These are phyloP conservation scores for Lasiosphaeria miniovina DNA, from an alignment of 495 filamentous ascomycete species.

Conservation along the genomic window DNA sequence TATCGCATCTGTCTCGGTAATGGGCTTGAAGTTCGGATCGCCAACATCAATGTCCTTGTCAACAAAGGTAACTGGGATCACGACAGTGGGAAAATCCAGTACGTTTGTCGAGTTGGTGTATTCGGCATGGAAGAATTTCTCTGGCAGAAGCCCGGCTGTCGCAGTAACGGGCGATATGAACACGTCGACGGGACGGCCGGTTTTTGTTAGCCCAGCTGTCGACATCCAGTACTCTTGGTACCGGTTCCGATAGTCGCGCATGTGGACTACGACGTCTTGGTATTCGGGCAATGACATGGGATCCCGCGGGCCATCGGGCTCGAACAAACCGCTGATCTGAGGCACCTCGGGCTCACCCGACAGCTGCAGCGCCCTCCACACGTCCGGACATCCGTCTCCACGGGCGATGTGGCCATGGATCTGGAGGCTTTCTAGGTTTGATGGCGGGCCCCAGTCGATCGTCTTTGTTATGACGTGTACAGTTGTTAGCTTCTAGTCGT, in stretches of 20 bases:
- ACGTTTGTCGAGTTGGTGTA: slow-evolving; percentile 35
- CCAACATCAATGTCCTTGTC: slow-evolving; percentile 32
- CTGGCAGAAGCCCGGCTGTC: slow-evolving; percentile 33
- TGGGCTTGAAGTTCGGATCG: slow-evolving; percentile 5
- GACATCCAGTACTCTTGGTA: slow-evolving; percentile 17
- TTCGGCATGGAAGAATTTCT: slow-evolving; percentile 34
- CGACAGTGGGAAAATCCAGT: slow-evolving; percentile 40
- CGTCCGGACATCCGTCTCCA: slow-evolving; percentile 39
- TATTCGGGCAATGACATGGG: slow-evolving; percentile 40
- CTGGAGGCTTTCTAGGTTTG: slow-evolving; percentile 32
- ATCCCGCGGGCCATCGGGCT: slow-evolving; percentile 27
- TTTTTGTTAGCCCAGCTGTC: not conserved
- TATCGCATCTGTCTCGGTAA: slow-evolving; percentile 5
- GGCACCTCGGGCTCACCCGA: slow-evolving; percentile 46
- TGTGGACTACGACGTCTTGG: slow-evolving; percentile 19
- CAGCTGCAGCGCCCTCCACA: slow-evolving; percentile 37
- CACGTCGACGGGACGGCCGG: slow-evolving; percentile 16
- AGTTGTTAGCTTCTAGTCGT: not conserved
- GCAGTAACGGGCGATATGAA: slow-evolving; percentile 41
- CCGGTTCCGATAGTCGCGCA: slow-evolving; percentile 11
- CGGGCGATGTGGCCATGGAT: slow-evolving; percentile 28
- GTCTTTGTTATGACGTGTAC: not conserved
- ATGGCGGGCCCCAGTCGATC: slow-evolving; percentile 41
- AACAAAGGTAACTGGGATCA: slow-evolving; percentile 41
- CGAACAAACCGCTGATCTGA: slow-evolving; percentile 12